Evolutionary conservation across 2,329 filamentous ascomycete species (phyloP).

Genomic region (Talaromyces sp.): DNA sequence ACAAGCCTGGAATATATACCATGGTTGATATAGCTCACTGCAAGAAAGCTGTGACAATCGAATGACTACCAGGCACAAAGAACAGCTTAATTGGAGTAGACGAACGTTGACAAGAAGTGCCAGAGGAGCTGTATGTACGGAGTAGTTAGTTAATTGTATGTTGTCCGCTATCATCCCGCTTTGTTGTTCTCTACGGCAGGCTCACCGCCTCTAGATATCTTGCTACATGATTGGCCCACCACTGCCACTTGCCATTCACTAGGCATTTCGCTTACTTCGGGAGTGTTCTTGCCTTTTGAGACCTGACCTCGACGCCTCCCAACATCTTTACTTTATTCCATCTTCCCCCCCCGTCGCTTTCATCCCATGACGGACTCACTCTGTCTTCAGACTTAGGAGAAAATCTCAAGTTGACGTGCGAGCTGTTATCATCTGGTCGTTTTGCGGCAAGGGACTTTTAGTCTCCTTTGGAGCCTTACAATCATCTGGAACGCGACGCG

Average conservation of each 20-base stretch:
- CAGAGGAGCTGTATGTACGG: slow-evolving; percentile 20
- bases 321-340: background rate
- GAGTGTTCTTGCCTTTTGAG: slow-evolving; percentile 6
- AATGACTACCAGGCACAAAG: slow-evolving; percentile 16
- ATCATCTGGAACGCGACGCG: background rate
- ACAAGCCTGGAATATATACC: slow-evolving; percentile 16
- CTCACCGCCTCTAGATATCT: slow-evolving; percentile 14
- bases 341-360: background rate
- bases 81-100: background rate
- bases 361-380: background rate
- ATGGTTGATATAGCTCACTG: slow-evolving; percentile 15
- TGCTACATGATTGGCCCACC: slow-evolving; percentile 30
- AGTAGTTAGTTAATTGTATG: background rate
- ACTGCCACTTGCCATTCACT: slow-evolving; percentile 26
- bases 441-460: slow-evolving; percentile 1
- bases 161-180: slow-evolving; percentile 24
- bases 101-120: background rate
- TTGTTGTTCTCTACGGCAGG: slow-evolving; percentile 37
- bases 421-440: background rate
- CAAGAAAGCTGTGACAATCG: background rate
- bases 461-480: background rate
- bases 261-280: slow-evolving; percentile 34
- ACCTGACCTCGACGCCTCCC: slow-evolving; percentile 4
- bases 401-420: background rate
- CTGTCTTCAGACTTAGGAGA: background rate